Base-by-base conservation (phyloP, 768 basidiomycete species). In the Multifurca ochricompacta region DNA sequence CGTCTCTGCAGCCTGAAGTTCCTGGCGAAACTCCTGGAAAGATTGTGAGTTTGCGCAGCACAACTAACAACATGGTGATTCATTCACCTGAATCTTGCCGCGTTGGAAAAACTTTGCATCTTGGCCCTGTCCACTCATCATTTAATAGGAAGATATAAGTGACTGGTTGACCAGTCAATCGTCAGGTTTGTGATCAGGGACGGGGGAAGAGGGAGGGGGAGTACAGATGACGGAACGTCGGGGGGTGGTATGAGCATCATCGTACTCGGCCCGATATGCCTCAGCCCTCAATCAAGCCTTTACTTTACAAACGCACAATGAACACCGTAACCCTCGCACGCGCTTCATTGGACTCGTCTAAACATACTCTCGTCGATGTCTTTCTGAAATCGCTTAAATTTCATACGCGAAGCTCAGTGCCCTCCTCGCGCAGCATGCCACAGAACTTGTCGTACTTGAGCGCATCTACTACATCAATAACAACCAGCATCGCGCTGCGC, bases 21-120 rank as follows among this genome's bases (percentile, higher is more conserved):
- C 93, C 59, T 85, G 80, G 51, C 91, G 85, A 65, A 94, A 89
- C 77, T 93, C 91, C 85, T 90, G 64, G 44, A 59, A 9, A 46
- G 62, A 40, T 13, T 27, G 34, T 54, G 49, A 63, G 59, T 56
- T 46, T 18, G 25, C 8, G 43, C 35, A 18, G 13, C 40, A 19
- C 53, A 44, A 48, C 43, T 31, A 42, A 23, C 32, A 11, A 27
- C 52, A 51, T 51, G 5, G 35, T 34, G 50, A 54, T n/a, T 58
- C 67, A 54, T n/a, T n/a, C 63, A 89, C 89, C 80, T 91, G 88
- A 62, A 92, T 91, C 75, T 93, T 94, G 62, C 91, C 91, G 59
- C 90, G 78, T 67, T 85, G 83, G 65, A 92, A 92, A 78, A 91
- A 91, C 65, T 91, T 91, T 43, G 89, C 90, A 77, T 92, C 90